Evolutionary conservation across 345 rosid genomes (phyloP).

Genomic region (Syzygium aromaticum): DNA sequence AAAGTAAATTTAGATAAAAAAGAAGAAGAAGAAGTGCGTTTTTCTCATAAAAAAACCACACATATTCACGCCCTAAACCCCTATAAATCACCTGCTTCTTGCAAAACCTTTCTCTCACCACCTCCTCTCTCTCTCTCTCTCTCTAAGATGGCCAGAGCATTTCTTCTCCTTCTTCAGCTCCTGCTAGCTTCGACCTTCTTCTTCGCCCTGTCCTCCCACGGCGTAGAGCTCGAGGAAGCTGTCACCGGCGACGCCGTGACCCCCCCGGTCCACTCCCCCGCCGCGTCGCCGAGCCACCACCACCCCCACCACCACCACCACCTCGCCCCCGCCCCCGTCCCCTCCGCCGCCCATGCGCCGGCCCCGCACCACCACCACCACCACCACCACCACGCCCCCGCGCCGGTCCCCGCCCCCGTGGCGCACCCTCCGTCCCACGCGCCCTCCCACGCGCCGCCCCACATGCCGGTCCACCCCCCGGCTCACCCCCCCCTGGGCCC

Average conservation of each 20-base stretch:
- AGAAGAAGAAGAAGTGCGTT: background rate
- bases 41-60: background rate
- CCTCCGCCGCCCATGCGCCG: slow-evolving; percentile 8
- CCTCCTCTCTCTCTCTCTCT: background rate
- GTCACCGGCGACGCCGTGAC: background rate
- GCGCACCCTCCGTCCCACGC: slow-evolving; percentile 18
- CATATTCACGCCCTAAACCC: background rate
- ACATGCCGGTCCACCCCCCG: slow-evolving; percentile 6
- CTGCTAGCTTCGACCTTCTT: slow-evolving; percentile 19
- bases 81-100: slow-evolving; percentile 19
- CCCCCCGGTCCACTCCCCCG: slow-evolving; percentile 2
- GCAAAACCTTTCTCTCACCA: background rate
- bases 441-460: slow-evolving; percentile 22
- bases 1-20: background rate
- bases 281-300: slow-evolving; percentile 18
- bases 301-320: slow-evolving; percentile 9
- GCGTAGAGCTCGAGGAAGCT: background rate
- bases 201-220: slow-evolving; percentile 18
- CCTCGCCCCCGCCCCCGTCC: slow-evolving; percentile 13
- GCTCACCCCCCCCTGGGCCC: slow-evolving; percentile 17
- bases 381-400: slow-evolving; percentile 2
- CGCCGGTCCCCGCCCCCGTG: slow-evolving; percentile 18
- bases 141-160: slow-evolving; percentile 13
- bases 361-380: slow-evolving; percentile 6
- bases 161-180: slow-evolving; percentile 9